A percentile compares a stretch with the other conserved stretches of the same genome.
phyloP scores from a whole-genome alignment of 495 filamentous ascomycete species.

The Xylaria venustula region DNA sequence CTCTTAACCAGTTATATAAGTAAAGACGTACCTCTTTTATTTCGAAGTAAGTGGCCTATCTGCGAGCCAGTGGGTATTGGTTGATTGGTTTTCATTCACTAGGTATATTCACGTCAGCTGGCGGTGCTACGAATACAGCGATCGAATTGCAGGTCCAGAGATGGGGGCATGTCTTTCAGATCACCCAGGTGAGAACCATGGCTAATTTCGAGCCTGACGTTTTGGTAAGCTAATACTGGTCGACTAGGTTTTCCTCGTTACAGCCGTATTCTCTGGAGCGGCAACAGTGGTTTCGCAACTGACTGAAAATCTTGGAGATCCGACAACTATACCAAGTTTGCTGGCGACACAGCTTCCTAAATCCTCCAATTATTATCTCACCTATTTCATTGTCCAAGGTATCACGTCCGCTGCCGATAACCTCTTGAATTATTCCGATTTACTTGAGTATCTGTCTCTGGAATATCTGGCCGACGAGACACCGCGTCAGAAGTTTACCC shows the following conservation, averaged over 20 bases:
- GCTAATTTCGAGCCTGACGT: not conserved
- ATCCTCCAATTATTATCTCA: conserved; percentile 87
- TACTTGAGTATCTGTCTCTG: conserved; percentile 60
- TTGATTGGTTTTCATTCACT: conserved; percentile 33
- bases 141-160: conserved; percentile 79
- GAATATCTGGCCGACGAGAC: conserved; percentile 65
- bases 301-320: conserved; percentile 58
- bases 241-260: conserved; percentile 70
- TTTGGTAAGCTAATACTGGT: not conserved
- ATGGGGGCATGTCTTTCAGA: conserved; percentile 84
- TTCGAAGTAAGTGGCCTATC: conserved; percentile 56
- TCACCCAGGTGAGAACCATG: conserved; percentile 57
- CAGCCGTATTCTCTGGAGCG: conserved; percentile 63
- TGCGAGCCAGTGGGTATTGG: not conserved
- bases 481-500: conserved; percentile 71
- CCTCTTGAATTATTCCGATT: conserved; percentile 38
- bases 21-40: conserved; percentile 73
- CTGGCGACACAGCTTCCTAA: conserved; percentile 73
- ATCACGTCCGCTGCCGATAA: conserved; percentile 70
- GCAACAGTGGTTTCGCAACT: conserved; percentile 64
- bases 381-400: conserved; percentile 84
- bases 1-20: conserved; percentile 75
- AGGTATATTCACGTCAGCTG: conserved; percentile 70
- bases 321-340: conserved; percentile 55
- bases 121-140: conserved; percentile 65